Conservation (phyloP, 306 rosid genomes). For the Vicia villosa region DNA sequence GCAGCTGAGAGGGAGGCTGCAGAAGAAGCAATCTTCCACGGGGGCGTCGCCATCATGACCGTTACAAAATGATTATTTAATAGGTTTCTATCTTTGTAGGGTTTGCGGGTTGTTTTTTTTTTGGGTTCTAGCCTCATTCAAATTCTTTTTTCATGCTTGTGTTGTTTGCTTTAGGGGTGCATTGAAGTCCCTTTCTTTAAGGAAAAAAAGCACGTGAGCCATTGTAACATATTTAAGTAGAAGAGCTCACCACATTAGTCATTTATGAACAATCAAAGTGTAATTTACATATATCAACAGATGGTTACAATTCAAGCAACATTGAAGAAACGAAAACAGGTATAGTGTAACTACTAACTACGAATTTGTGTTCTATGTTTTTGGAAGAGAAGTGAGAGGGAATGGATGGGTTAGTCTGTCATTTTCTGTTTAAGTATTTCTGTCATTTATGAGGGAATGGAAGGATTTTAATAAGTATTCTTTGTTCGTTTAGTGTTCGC, state of each 20-base stretch:
- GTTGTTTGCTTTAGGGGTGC: constrained; percentile 41
- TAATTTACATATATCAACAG: constrained; percentile 25
- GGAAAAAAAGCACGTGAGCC: constrained; percentile 46
- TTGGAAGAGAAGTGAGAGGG: not conserved
- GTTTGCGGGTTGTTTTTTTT: constrained; percentile 28
- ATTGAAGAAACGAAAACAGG: constrained; percentile 26
- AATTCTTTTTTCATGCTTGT: constrained; percentile 43
- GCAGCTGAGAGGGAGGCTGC: constrained; percentile 67
- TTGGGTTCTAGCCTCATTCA: constrained; percentile 39
- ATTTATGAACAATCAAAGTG: constrained; percentile 25
- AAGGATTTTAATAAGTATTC: no score
- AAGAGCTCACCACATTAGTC: constrained; percentile 40
- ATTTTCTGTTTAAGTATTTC: no score
- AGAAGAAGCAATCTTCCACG: constrained; percentile 60
- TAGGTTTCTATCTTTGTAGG: constrained; percentile 43
- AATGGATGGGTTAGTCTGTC: not conserved
- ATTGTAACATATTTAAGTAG: constrained; percentile 52
- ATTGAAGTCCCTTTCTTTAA: constrained; percentile 41
- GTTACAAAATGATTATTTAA: constrained; percentile 21
- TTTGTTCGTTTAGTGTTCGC: no score
- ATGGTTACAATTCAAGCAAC: constrained; percentile 25
- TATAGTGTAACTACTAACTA: not conserved
- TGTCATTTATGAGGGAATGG: no score
- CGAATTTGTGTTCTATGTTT: constrained; percentile 6
- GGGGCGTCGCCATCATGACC: constrained; percentile 44